These are phyloP conservation scores for Curvularia lunata DNA, from an alignment of 2,329 filamentous ascomycete species.

Conservation along the genomic window DNA sequence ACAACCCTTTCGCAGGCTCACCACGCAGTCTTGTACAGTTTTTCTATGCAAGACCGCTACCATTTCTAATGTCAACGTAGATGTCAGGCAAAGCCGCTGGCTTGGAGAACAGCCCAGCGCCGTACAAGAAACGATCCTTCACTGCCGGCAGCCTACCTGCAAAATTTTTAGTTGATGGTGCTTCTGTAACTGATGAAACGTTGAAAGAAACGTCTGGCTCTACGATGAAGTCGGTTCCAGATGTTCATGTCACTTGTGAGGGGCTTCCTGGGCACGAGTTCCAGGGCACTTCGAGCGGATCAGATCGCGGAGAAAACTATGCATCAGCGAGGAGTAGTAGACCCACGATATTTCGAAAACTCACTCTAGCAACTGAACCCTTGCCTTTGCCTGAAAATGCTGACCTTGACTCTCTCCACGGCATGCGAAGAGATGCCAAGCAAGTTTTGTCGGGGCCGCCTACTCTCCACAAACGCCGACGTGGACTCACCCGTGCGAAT, in stretches of 20 bases:
- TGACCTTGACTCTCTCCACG: neutral
- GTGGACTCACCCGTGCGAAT: neutral
- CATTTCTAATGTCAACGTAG: slow-evolving; percentile 6
- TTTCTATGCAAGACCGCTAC: neutral
- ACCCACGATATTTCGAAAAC: neutral
- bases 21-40: neutral
- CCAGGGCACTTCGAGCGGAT: neutral
- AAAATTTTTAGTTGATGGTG: neutral
- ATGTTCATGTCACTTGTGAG: slow-evolving; percentile 12
- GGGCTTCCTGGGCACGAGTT: slow-evolving; percentile 23
- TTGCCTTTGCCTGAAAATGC: slow-evolving; percentile 10
- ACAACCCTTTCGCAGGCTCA: neutral
- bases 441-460: neutral
- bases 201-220: neutral
- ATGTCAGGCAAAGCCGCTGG: neutral
- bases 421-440: neutral
- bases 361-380: slow-evolving; percentile 14
- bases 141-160: neutral
- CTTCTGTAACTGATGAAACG: neutral
- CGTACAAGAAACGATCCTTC: neutral
- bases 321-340: neutral
- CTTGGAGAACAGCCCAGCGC: neutral
- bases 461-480: neutral
- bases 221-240: neutral
- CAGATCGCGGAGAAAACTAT: neutral